Evolutionary conservation across 192 early-diverging fungal genomes (phyloP).

Genomic region (Mortierella alpina): DNA sequence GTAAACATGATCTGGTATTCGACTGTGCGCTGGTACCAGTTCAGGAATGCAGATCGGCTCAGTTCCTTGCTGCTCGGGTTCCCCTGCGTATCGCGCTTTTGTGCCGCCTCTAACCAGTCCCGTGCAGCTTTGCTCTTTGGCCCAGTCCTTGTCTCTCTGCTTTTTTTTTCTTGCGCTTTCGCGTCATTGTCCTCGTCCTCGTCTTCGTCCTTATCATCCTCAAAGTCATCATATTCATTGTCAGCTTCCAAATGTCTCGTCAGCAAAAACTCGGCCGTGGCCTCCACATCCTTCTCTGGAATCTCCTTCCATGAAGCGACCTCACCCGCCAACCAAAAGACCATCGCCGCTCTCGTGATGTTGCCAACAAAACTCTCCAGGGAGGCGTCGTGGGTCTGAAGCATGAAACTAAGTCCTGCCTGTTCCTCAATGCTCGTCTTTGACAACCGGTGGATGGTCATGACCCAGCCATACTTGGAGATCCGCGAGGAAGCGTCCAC

Average conservation of each 20-base stretch:
- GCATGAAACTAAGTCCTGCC: constrained; percentile 45
- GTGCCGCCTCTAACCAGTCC: constrained; percentile 36
- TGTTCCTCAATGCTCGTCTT: constrained; percentile 49
- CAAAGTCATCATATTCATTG: constrained; percentile 1
- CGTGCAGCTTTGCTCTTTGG: constrained; percentile 11
- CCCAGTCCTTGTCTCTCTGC: too few species aligned
- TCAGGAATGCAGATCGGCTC: constrained; percentile 45
- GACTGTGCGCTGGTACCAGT: constrained; percentile 47
- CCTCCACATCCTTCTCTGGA: constrained; percentile 17
- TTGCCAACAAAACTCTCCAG: constrained; percentile 46
- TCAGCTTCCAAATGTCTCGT: constrained; percentile 27
- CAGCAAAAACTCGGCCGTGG: constrained; percentile 36
- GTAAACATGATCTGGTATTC: constrained; percentile 48
- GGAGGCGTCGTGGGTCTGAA: constrained; percentile 45
- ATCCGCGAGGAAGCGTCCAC: constrained; percentile 34
- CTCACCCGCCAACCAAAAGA: constrained; percentile 50
- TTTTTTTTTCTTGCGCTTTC: neutral
- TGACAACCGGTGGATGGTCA: constrained; percentile 48
- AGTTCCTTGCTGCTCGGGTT: constrained; percentile 22
- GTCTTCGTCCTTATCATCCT: neutral
- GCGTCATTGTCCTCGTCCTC: neutral
- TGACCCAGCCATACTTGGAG: constrained; percentile 49
- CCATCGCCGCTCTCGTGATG: constrained; percentile 42
- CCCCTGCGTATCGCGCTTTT: constrained; percentile 11
- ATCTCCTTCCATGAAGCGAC: constrained; percentile 40